Percentiles rank a stretch among this genome's conserved stretches.
These are phyloP conservation scores for Phellinidium pouzarii DNA, from an alignment of 1,284 basidiomycete species.

Conservation along the genomic window DNA sequence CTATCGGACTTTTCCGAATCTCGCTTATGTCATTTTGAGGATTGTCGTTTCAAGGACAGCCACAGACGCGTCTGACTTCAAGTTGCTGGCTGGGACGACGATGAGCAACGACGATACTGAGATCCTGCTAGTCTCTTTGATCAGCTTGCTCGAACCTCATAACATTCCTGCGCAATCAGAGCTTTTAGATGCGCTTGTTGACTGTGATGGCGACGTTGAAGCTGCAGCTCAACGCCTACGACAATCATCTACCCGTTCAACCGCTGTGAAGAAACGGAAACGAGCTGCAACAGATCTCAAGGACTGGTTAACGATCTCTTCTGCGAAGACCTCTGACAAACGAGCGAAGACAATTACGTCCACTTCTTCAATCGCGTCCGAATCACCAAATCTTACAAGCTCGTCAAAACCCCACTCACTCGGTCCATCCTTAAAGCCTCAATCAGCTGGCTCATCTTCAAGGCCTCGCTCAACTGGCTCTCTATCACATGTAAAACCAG, in stretches of 20 bases:
- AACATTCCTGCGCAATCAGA: constrained; percentile 30
- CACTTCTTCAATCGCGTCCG: not conserved
- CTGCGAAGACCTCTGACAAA: constrained; percentile 17
- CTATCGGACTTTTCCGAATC: not conserved
- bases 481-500: constrained; percentile 24
- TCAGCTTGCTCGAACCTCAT: constrained; percentile 48
- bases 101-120: constrained; percentile 49
- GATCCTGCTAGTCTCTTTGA: constrained; percentile 55
- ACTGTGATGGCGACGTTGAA: constrained; percentile 53
- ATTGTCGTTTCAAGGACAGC: no score
- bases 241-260: constrained; percentile 9
- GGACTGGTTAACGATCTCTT: constrained; percentile 40
- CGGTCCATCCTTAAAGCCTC: not conserved
- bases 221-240: constrained; percentile 43
- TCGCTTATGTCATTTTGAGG: no score
- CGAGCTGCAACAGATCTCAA: constrained; percentile 38
- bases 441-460: not conserved
- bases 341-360: not conserved
- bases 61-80: no score
- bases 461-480: constrained; percentile 18
- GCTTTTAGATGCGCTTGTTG: constrained; percentile 57
- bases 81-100: not conserved
- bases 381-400: not conserved
- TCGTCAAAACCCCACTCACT: not conserved
- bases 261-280: constrained; percentile 33